Evolutionary conservation across 768 basidiomycete species (phyloP).

Genomic region (Phaeotremella skinneri): DNA sequence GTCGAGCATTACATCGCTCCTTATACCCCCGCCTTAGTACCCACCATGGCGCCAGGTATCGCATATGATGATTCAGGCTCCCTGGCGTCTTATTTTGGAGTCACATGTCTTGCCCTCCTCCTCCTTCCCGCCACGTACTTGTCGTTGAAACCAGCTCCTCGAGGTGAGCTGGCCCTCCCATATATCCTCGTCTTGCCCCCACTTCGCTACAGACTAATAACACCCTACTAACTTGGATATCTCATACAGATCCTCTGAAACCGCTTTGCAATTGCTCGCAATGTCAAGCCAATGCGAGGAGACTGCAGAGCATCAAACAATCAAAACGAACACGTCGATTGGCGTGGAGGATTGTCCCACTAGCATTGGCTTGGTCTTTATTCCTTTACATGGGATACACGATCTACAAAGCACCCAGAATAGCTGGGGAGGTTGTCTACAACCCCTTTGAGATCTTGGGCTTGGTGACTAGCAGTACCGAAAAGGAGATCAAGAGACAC

Average conservation of each 20-base stretch:
- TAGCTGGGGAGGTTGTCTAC: constrained; percentile 68
- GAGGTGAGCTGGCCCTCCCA: constrained; percentile 62
- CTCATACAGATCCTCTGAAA: constrained; percentile 57
- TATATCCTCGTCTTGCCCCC: constrained; percentile 54
- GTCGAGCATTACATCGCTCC: too few relatives aligned
- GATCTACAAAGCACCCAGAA: constrained; percentile 58
- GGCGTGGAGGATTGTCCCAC: constrained; percentile 59
- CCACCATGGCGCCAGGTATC: constrained; percentile 42
- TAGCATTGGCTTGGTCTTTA: constrained; percentile 70
- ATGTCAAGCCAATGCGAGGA: constrained; percentile 54
- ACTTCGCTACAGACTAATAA: too few relatives aligned
- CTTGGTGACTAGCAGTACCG: constrained; percentile 59
- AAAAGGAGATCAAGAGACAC: constrained; percentile 93
- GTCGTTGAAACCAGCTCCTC: constrained; percentile 37
- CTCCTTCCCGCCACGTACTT: constrained; percentile 72
- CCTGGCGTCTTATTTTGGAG: constrained; percentile 67
- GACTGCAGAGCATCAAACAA: constrained; percentile 59
- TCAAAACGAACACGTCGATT: constrained; percentile 24
- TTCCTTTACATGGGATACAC: constrained; percentile 69
- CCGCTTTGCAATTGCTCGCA: constrained; percentile 57
- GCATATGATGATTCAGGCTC: constrained; percentile 53
- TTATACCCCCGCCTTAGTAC: neutral
- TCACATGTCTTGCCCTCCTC: constrained; percentile 80
- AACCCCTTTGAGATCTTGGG: constrained; percentile 94
- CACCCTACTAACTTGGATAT: too few relatives aligned